Evolutionary conservation across 345 rosid species (phyloP).

Genomic region (Reutealis trisperma): DNA sequence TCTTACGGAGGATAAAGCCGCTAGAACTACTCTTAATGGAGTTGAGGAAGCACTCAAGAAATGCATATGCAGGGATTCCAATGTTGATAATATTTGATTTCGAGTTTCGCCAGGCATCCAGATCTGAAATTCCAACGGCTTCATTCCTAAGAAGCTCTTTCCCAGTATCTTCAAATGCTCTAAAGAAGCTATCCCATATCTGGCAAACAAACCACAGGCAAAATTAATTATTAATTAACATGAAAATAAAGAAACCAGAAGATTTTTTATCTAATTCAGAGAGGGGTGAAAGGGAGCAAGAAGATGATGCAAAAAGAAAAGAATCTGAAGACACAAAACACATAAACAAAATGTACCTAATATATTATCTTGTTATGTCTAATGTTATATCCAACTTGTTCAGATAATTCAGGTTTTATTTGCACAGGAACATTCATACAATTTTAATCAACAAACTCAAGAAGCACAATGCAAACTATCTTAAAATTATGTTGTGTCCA

Average conservation of each 20-base stretch:
- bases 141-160: conserved; percentile 16
- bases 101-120: conserved; percentile 23
- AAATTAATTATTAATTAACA: neutral
- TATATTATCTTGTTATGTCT: too few species aligned
- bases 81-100: conserved; percentile 17
- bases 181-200: conserved; percentile 27
- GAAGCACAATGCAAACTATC: neutral
- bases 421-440: neutral
- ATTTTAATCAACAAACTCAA: neutral
- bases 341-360: too few species aligned
- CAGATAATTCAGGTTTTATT: neutral
- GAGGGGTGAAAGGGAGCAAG: too few species aligned
- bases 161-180: conserved; percentile 21
- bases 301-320: too few species aligned
- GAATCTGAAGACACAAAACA: too few species aligned
- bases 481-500: neutral
- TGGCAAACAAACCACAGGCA: neutral
- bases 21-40: conserved; percentile 12
- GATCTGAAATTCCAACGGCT: conserved; percentile 14
- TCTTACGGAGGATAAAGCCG: conserved; percentile 19
- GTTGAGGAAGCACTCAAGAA: conserved; percentile 20
- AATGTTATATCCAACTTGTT: neutral
- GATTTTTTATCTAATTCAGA: neutral
- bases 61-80: conserved; percentile 28
- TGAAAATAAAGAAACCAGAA: neutral